Base-by-base conservation (phyloP, 2,329 filamentous ascomycete genomes). In the Penicillium sumatraense region DNA sequence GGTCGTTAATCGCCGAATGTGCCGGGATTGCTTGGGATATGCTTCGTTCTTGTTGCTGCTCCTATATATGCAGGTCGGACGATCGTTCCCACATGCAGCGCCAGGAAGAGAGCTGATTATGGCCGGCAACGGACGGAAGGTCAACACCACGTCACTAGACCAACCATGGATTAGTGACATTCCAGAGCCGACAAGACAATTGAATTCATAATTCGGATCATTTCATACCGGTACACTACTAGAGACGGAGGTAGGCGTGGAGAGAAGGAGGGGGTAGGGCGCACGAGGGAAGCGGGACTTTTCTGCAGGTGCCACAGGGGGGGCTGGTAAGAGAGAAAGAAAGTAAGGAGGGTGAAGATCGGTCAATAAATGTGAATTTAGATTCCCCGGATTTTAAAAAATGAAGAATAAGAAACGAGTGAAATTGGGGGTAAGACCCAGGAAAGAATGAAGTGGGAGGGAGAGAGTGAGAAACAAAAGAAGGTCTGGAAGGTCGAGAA, bases 261-360 rank as follows among this genome's bases (percentile, higher is more conserved):
- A 50, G 26, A 45, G 13, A 11, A 18, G 35, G 16, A 18, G 16
- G 44, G 48, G 31, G 31, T 26, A 45, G 45, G 51, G 44, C 38
- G 36, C 59, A 61, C 56, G 54, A 60, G 56, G 47, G 27, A 35
- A 38, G 50, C 40, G 49, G 52, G 53, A 54, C 53, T 50, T 55
- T 46, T 46, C 42, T 50, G 52, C 42, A 42, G 52, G 51, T 54
- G 51, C 51, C 57, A 59, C 57, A 54, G 14, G 16, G 33, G 54
- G 52, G 36, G 24, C 46, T 29, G n/a, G n/a, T n/a, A n/a, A n/a
- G n/a, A n/a, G n/a, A n/a, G n/a, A n/a, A n/a, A n/a, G 24, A 40
- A 48, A 35, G 50, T 36, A 48, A 53, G 54, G 51, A 51, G 29
- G 54, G 51, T 47, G 29, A 24, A 14, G 24, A 3, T 16, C 29